These are phyloP conservation scores for Barnettozyma pratensis DNA, from an alignment of 805 yeast genomes.

Conservation along the genomic window DNA sequence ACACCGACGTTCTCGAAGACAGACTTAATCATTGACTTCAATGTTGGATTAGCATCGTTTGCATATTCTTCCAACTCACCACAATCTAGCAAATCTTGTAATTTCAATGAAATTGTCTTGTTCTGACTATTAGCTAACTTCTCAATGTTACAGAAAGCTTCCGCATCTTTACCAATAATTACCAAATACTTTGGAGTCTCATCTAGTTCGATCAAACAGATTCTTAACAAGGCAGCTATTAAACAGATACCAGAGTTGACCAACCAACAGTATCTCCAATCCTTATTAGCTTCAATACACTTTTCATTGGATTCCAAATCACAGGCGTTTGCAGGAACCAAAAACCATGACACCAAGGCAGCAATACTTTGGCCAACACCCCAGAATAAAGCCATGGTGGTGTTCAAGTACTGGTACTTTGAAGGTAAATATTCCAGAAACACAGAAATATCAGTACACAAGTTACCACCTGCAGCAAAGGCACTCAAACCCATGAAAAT, in stretches of 20 bases:
- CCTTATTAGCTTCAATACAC: slow-evolving; percentile 45
- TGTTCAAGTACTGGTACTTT: slow-evolving; percentile 43
- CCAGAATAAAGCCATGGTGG: slow-evolving; percentile 51
- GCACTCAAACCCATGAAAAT: slow-evolving; percentile 40
- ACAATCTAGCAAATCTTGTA: slow-evolving; percentile 40
- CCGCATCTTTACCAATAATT: slow-evolving; percentile 44
- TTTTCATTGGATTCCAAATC: slow-evolving; percentile 25
- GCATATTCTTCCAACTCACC: slow-evolving; percentile 35
- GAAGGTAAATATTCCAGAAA: slow-evolving; percentile 46
- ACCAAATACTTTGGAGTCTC: slow-evolving; percentile 52
- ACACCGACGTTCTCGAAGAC: slow-evolving; percentile 35
- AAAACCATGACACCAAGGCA: slow-evolving; percentile 46
- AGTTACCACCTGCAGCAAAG: slow-evolving; percentile 48
- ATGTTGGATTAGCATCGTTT: slow-evolving; percentile 13
- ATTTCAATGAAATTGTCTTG: slow-evolving; percentile 34
- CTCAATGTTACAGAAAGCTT: slow-evolving; percentile 39
- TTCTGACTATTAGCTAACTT: slow-evolving; percentile 43
- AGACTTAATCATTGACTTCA: slow-evolving; percentile 13
- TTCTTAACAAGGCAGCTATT: slow-evolving; percentile 41
- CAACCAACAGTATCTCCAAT: slow-evolving; percentile 56
- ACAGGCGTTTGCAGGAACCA: slow-evolving; percentile 44
- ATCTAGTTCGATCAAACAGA: slow-evolving; percentile 37
- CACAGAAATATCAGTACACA: slow-evolving; percentile 47
- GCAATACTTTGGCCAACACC: slow-evolving; percentile 53
- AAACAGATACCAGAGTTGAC: slow-evolving; percentile 46